Evolutionary conservation across 805 yeast genomes (phyloP).

Genomic region (Monosporozyma aerobia): DNA sequence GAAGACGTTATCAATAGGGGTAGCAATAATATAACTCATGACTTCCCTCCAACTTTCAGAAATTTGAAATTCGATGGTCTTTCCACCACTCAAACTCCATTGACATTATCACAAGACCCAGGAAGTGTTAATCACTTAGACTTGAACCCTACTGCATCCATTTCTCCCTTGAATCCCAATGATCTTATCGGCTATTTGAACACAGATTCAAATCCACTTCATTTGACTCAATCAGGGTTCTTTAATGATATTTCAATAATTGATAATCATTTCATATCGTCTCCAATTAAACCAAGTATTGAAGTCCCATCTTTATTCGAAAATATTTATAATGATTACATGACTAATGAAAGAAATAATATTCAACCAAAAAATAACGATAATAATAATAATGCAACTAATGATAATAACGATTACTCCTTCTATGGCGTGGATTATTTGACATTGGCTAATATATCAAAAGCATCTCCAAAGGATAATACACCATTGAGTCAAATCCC

Average conservation of each 20-base stretch:
- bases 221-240: background rate
- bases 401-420: constrained; percentile 13
- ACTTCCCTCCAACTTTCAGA: background rate
- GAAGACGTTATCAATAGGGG: background rate
- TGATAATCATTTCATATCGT: background rate
- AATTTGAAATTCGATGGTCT: background rate
- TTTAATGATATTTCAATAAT: background rate
- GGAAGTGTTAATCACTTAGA: background rate
- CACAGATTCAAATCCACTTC: background rate
- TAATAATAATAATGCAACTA: constrained; percentile 3
- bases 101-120: background rate
- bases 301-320: background rate
- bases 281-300: background rate
- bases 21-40: background rate
- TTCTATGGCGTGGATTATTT: constrained; percentile 21
- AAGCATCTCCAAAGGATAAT: constrained; percentile 11
- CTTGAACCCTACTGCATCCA: background rate
- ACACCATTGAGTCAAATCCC: background rate
- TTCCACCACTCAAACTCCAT: background rate
- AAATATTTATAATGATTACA: constrained; percentile 1
- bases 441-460: constrained; percentile 17
- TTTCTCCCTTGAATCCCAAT: background rate
- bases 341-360: background rate
- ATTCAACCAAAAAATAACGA: background rate
- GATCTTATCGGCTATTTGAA: background rate